Percentiles rank a stretch among this genome's conserved stretches.
These are phyloP conservation scores for Erodium texanum DNA, from an alignment of 441 rosid species.

Conservation along the genomic window DNA sequence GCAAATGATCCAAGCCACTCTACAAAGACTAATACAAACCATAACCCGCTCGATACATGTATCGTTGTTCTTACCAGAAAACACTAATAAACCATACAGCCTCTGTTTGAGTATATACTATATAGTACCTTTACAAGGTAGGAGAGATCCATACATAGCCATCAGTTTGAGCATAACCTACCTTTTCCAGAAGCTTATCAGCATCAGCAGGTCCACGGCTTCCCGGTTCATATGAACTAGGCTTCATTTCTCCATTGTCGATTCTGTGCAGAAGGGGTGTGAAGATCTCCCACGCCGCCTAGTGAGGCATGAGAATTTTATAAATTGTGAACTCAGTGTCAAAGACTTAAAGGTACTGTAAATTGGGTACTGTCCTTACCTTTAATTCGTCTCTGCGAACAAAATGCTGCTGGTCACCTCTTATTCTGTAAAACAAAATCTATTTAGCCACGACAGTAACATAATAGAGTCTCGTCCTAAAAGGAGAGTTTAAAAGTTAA, in stretches of 20 bases:
- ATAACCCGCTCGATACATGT: not conserved
- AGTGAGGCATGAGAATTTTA: too few species aligned
- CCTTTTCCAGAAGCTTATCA: conserved; percentile 63
- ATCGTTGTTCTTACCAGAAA: not conserved
- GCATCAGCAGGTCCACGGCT: conserved; percentile 96
- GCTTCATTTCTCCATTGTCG: conserved; percentile 67
- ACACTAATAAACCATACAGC: too few species aligned
- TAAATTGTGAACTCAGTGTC: too few species aligned
- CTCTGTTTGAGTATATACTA: too few species aligned
- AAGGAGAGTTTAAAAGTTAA: too few species aligned
- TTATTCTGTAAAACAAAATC: conserved; percentile 45
- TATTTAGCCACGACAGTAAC: conserved; percentile 11
- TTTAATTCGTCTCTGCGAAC: conserved; percentile 95
- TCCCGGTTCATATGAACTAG: conserved; percentile 61
- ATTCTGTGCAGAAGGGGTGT: conserved; percentile 95
- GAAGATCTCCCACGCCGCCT: conserved; percentile 99
- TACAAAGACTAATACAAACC: not conserved
- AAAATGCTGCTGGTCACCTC: conserved; percentile 98
- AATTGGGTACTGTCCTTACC: conserved; percentile 32
- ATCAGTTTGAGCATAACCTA: conserved; percentile 84
- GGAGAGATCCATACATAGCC: conserved; percentile 98
- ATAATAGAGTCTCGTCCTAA: too few species aligned
- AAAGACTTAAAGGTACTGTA: not conserved
- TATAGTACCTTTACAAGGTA: conserved; percentile 38
- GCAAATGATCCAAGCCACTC: not conserved